Base-by-base conservation (phyloP, 148 eudicot species). In the Nepenthes gracilis region DNA sequence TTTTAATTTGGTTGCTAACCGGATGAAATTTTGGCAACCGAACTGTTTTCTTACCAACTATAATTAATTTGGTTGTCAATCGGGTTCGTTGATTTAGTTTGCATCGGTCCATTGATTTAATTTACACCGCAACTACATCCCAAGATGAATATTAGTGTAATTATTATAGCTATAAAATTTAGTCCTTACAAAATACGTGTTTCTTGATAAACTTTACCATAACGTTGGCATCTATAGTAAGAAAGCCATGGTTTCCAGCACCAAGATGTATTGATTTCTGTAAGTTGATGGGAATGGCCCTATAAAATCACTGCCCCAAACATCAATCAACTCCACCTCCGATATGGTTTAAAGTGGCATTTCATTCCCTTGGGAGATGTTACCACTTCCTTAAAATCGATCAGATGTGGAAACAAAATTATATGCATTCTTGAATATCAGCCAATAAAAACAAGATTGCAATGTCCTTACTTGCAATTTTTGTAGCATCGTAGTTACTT, bases 301-400 rank as follows among this genome's bases (percentile, higher is more conserved):
- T 23, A 49, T 49, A 33, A 54, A 54, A 3, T 54, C 33, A 54
- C 2, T 54, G 33, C 59, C 68, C 68, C 47, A 65, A 5, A 38
- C 59, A 53, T 67, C 64, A 67, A 67, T 59, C 3, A 52, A 9
- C 36, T 56, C 62, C 4, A 65, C 61, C 8, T 45, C 55, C 2
- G 47, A 33, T 33, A 35, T 38, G n/a, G 13, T 50, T 38, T 4
- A 58, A 15, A 23, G 23, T 23, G 70, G 64, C 56, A 67, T 59
- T 58, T 67, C 64, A 12, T 54, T 37, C 2, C 48, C 2, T n/a
- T 12, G 37, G 12, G 62, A 59, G 5, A 59, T 36, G 5, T 59
- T 59, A 2, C 43, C 57, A 8, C 1, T n/a, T 5, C 49, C 0
- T 66, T 47, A 63, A 2, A 62, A 66, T 1, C 6, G 5, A 49